Evolutionary conservation across 1,284 basidiomycete species (phyloP).

Genomic region (Moesziomyces globuligerus): DNA sequence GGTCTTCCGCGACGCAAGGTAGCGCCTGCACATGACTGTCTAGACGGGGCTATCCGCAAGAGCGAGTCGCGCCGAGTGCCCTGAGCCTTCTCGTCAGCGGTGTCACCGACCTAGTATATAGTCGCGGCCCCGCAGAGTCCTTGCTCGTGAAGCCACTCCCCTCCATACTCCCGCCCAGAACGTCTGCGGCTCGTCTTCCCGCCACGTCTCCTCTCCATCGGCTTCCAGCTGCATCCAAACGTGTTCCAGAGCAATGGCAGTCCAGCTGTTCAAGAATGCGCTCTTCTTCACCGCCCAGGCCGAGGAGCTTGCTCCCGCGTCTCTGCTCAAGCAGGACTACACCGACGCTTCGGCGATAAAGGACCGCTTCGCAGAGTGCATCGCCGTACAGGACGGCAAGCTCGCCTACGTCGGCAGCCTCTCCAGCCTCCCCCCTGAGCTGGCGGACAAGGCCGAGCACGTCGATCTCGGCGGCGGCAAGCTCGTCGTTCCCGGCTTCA

Average conservation of each 20-base stretch:
- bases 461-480: constrained; percentile 33
- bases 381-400: constrained; percentile 23
- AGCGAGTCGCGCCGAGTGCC: too few relatives aligned
- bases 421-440: constrained; percentile 6
- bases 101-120: too few relatives aligned
- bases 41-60: too few relatives aligned
- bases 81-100: too few relatives aligned
- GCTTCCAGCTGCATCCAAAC: background rate
- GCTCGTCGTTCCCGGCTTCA: constrained; percentile 47
- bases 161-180: too few relatives aligned
- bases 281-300: constrained; percentile 44
- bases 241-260: constrained; percentile 7
- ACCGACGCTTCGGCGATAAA: constrained; percentile 12
- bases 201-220: background rate
- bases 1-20: too few relatives aligned
- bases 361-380: constrained; percentile 34
- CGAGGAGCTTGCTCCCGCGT: constrained; percentile 24
- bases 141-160: too few relatives aligned
- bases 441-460: constrained; percentile 2
- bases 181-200: too few relatives aligned
- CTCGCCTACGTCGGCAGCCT: constrained; percentile 33
- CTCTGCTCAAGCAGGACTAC: constrained; percentile 32
- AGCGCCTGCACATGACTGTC: too few relatives aligned
- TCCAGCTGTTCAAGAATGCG: constrained; percentile 38
- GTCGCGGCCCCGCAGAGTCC: too few relatives aligned